These are phyloP conservation scores for Chlamydomonas sphaeroides DNA, from an alignment of 139 green algal species.

Conservation along the genomic window DNA sequence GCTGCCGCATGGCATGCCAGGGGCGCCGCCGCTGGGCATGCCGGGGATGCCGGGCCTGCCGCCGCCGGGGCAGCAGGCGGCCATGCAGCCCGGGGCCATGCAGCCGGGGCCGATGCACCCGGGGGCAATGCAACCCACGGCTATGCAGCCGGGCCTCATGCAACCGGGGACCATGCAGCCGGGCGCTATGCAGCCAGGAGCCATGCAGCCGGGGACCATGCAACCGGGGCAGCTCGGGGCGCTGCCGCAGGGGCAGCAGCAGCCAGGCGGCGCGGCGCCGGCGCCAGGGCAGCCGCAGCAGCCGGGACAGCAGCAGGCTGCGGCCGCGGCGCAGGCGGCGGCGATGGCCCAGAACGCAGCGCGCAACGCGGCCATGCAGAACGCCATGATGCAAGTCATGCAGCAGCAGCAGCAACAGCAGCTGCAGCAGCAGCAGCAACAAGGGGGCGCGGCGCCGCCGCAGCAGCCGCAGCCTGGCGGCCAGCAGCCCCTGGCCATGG, in stretches of 20 bases:
- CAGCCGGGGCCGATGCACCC: neutral
- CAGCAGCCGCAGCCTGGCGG: too few species aligned
- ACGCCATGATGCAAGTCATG: constrained; percentile 21
- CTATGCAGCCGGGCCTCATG: constrained; percentile 1
- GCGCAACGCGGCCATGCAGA: constrained; percentile 20
- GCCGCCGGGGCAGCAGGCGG: neutral
- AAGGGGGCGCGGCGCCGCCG: too few species aligned
- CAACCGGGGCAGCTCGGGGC: neutral
- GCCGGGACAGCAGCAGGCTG: too few species aligned
- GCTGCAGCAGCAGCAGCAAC: too few species aligned
- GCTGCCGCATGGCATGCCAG: constrained; percentile 11
- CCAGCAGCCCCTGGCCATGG: too few species aligned
- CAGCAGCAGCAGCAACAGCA: constrained; percentile 11
- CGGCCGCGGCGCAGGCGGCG: neutral
- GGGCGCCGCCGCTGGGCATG: constrained; percentile 15
- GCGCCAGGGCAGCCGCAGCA: too few species aligned
- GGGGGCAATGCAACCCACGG: neutral
- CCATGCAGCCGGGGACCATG: constrained; percentile 26
- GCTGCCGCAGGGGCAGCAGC: neutral
- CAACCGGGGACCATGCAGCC: neutral
- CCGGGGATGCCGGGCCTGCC: neutral
- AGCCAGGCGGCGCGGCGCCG: neutral
- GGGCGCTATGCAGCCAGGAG: neutral
- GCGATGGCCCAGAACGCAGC: constrained; percentile 16
- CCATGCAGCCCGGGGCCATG: neutral